These are phyloP conservation scores for Przewalskia tangutica DNA, from an alignment of 257 asterid genomes.

Conservation along the genomic window DNA sequence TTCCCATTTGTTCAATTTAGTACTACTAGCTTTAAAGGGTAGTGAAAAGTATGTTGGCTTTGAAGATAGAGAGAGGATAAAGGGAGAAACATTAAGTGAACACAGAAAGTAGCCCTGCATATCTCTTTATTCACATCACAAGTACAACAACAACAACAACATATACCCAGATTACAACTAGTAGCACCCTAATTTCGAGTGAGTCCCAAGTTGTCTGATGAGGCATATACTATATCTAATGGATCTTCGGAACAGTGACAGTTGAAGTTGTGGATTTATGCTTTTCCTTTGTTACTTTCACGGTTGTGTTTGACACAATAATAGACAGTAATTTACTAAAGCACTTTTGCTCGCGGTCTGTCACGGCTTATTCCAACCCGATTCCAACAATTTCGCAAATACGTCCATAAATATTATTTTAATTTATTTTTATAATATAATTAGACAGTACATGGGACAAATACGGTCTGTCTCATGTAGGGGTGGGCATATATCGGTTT, in stretches of 20 bases:
- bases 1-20: background rate
- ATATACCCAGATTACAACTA: background rate
- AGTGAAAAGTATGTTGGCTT: background rate
- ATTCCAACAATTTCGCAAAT: too few species aligned
- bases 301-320: background rate
- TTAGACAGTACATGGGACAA: too few species aligned
- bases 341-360: background rate
- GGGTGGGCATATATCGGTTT: too few species aligned
- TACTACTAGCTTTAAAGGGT: background rate
- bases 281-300: background rate
- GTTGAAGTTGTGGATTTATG: background rate
- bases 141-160: background rate
- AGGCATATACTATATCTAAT: background rate
- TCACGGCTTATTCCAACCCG: background rate
- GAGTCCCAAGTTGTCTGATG: background rate
- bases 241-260: background rate
- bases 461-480: too few species aligned
- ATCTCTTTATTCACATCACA: background rate
- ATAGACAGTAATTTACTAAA: background rate
- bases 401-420: too few species aligned
- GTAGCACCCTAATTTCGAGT: background rate
- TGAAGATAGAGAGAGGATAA: background rate
- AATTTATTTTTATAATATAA: too few species aligned
- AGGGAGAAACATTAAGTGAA: conserved; percentile 4
- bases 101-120: conserved; percentile 21